Base-by-base conservation (phyloP, 1,139 yeast genomes). In the Debaryomycetaceae sp. region DNA sequence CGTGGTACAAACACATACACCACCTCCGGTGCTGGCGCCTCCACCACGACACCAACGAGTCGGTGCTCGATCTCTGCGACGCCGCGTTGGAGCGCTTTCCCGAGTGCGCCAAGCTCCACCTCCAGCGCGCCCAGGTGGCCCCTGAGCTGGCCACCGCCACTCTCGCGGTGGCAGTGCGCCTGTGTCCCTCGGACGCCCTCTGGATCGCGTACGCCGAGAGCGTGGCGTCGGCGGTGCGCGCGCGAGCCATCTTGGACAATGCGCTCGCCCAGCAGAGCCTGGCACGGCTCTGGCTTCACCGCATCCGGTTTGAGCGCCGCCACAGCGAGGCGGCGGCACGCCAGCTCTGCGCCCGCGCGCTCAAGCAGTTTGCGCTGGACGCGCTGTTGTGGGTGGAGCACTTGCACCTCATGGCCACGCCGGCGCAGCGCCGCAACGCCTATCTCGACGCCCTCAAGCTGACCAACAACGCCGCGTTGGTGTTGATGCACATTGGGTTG, bases 191-290 rank as follows among this genome's bases (percentile, higher is more conserved):
- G 2, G 49, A 64, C 1, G 43, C 55, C 1, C 41, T 86, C 5
- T 85, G 95, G 93, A 51, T 75, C 1, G 39, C 58, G 3, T 49
- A 77, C n/a, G 64, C 88, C 0, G 42, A 50, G 2, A 40, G 76
- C 2, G 74, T 53, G 3, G 10, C 10, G 9, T 24, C 16, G 7
- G 20, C 49, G 5, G 70, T 80, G 4, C 65, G 75, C 36, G 91
- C 95, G 0, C 71, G 96, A 35, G 79, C 95, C 0, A 64, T 72
- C 2, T 53, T 88, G 11, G 96, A 86, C 43, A 61, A 75, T 21
- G 95, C 86, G 0, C 52, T 84, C 3, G 43, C 77, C 11, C 61
- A 63, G 19, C 71, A 71, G 35, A 46, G 61, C 3, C 58, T 60
- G 22, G 83, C 75, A 19, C 35, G 36, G 10, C 42, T 88, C 2